Evolutionary conservation across 768 basidiomycete species (phyloP).

Genomic region (Russula virescens): DNA sequence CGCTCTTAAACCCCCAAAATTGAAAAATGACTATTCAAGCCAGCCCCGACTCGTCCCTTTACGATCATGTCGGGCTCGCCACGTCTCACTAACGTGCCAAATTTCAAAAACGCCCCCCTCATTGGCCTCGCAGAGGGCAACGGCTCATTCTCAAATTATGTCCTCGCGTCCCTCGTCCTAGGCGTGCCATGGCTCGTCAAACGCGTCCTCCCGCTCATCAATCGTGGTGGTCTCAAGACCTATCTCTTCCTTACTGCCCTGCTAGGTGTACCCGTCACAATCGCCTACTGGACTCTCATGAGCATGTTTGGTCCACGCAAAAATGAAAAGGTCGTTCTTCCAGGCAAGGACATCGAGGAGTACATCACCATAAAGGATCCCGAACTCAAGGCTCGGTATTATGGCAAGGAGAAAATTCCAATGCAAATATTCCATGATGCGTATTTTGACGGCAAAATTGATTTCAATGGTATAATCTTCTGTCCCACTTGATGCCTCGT

Average conservation of each 20-base stretch:
- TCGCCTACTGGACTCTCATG: conserved; percentile 87
- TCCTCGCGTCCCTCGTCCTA: conserved; percentile 72
- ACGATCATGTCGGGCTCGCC: conserved; percentile 14
- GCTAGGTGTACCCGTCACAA: conserved; percentile 66
- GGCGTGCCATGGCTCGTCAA: conserved; percentile 83
- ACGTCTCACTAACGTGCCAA: conserved; percentile 55
- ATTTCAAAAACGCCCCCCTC: conserved; percentile 82
- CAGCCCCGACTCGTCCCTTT: background rate
- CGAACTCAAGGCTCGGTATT: conserved; percentile 72
- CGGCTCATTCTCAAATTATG: conserved; percentile 73
- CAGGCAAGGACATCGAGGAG: conserved; percentile 78
- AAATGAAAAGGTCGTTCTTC: conserved; percentile 81
- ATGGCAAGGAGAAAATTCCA: conserved; percentile 86
- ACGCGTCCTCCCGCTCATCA: conserved; percentile 73
- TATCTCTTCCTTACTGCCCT: conserved; percentile 76
- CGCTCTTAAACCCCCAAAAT: background rate
- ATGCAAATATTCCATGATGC: conserved; percentile 98
- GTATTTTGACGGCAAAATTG: conserved; percentile 93
- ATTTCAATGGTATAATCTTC: conserved; percentile 74
- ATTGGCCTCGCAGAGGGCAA: conserved; percentile 82
- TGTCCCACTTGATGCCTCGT: conserved; percentile 6
- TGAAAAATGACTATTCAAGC: background rate
- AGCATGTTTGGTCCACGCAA: conserved; percentile 74
- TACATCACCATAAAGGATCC: conserved; percentile 89
- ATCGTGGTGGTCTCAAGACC: conserved; percentile 77